Evolutionary conservation across 1,284 basidiomycete species (phyloP), one percentile per base, ranked within the genome.

Genomic region (Dichomitus squalens): DNA sequence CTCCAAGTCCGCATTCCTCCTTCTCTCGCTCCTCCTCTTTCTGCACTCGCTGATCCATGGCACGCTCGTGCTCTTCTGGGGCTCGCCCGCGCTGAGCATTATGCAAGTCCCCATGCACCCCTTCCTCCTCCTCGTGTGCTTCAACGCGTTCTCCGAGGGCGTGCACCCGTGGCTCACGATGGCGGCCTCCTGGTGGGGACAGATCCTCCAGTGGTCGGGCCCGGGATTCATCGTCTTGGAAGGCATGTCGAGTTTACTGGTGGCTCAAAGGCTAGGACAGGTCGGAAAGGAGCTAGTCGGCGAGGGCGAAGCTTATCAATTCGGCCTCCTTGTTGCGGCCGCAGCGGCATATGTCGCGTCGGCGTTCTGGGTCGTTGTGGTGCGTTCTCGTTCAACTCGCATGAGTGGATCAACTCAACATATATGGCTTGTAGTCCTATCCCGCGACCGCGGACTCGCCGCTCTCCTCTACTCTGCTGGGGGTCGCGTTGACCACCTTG

Each of bases 211-310:
- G 6, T 81, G 86, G 68, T 87, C 83, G 3, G 88, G 89, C 9
- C 92, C 92, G 1, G 72, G 88, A 41, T 93, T 93, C 70, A 87
- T 92, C 55, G 79, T 86, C 49, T 80, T 94, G 77, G 93, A 95
- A 71, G 90, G 92, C 46, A 76, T 95, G 52, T 93, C 90, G 33
- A 93, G 90, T 65, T 73, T 95, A 53, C 78, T 95, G 21, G 88
- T 92, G 27, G 88, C 86, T 2, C 92, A 95, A 70, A 86, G 86
- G 68, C 77, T 90, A 0, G 90, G 92, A 7, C 88, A 92, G 66
- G 80, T 86, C 33, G 87, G 85, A 39, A 88, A 85, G 70, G 80
- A 82, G 52, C 76, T 93, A 29, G 88, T 90, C 14, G 81, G 79
- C 23, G 80, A 84, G 61, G 84, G 84, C 47, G 92, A 93, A 69